Conservation (phyloP, 1,284 basidiomycete genomes). For the Stygiomarasmius scandens region DNA sequence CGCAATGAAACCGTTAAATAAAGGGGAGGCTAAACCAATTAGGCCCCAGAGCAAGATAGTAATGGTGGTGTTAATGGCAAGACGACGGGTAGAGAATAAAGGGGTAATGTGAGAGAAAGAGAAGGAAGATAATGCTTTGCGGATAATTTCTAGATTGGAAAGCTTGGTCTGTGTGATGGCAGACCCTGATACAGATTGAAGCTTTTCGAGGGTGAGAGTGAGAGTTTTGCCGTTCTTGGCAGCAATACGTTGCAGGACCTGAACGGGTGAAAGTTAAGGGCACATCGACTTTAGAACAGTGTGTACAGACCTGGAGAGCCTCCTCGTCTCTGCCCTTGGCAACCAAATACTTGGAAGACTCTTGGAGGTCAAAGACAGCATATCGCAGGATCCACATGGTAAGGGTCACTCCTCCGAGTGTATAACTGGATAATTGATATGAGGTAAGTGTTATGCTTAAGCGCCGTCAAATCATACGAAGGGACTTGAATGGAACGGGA, state of each 20-base stretch:
- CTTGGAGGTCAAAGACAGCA: constrained; percentile 52
- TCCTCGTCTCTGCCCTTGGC: constrained; percentile 59
- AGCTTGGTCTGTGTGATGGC: constrained; percentile 22
- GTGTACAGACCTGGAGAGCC: constrained; percentile 48
- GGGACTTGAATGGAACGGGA: not conserved
- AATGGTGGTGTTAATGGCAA: constrained; percentile 54
- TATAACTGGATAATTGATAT: constrained; percentile 36
- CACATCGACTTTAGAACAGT: no score
- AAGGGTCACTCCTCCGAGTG: constrained; percentile 49
- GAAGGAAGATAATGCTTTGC: constrained; percentile 41
- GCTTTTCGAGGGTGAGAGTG: constrained; percentile 47
- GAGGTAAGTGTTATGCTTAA: no score
- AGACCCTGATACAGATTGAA: constrained; percentile 36
- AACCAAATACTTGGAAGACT: constrained; percentile 64
- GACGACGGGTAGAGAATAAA: constrained; percentile 51
- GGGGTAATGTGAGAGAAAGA: constrained; percentile 51
- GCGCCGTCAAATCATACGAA: no score
- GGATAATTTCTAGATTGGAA: constrained; percentile 34
- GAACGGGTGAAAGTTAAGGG: no score
- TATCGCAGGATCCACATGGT: constrained; percentile 48
- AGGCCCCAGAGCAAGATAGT: constrained; percentile 58
- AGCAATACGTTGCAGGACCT: constrained; percentile 54
- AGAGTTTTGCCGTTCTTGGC: constrained; percentile 50
- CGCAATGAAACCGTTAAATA: constrained; percentile 57
- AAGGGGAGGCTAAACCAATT: constrained; percentile 64